Conservation (phyloP, 2,329 filamentous ascomycete genomes). For the Curvularia lunata region DNA sequence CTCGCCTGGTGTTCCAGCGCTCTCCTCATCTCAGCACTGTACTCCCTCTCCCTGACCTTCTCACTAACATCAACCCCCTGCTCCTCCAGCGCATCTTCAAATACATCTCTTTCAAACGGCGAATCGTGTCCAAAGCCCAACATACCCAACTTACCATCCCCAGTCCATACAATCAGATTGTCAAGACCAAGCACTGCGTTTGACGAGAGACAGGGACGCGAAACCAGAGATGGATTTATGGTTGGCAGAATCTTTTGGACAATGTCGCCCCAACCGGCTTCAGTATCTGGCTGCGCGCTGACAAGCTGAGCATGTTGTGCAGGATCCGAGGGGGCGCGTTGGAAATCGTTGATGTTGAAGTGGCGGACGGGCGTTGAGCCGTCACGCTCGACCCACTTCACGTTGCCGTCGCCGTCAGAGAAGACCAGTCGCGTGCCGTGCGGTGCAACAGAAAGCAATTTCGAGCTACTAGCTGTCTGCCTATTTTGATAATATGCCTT, state of each 20-base stretch:
- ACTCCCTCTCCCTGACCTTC: constrained; percentile 64
- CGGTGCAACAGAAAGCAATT: constrained; percentile 78
- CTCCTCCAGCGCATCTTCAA: constrained; percentile 44
- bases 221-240: constrained; percentile 39
- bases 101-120: constrained; percentile 39
- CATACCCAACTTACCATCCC: constrained; percentile 76
- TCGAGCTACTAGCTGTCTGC: constrained; percentile 79
- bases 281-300: background rate
- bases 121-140: constrained; percentile 56
- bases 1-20: constrained; percentile 79
- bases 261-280: constrained; percentile 61
- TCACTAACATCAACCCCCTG: constrained; percentile 45
- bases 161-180: constrained; percentile 85
- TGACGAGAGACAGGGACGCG: background rate
- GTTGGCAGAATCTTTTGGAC: constrained; percentile 78
- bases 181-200: constrained; percentile 53
- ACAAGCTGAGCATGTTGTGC: constrained; percentile 3
- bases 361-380: constrained; percentile 64
- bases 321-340: background rate
- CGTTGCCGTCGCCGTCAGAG: constrained; percentile 79
- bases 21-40: constrained; percentile 73
- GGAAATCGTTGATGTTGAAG: constrained; percentile 62
- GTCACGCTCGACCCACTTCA: constrained; percentile 93
- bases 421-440: constrained; percentile 85
- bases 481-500: constrained; percentile 65